Evolutionary conservation across 352 stramenopile species (phyloP), one percentile per base, ranked within the genome.

Genomic region (Globisporangium yorkense): DNA sequence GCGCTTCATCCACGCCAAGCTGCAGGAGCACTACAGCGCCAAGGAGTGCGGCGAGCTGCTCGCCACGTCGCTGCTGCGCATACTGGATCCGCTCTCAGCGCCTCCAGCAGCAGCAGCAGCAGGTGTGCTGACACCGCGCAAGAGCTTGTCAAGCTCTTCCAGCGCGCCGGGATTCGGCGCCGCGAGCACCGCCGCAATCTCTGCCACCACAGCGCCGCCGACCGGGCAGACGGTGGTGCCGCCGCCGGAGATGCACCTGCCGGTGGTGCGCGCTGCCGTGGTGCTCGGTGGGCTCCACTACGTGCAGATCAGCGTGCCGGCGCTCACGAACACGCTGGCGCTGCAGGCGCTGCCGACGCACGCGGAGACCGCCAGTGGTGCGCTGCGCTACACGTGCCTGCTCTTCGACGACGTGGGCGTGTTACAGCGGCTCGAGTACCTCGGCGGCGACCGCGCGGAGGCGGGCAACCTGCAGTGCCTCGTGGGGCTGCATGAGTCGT

Each of bases 401-500:
- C 71, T 88, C 35, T 89, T 91, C 40, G 79, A 93, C 55, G 78
- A 91, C 57, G 72, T 79, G 21, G 84, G 84, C n/a, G 61, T 88
- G n/a, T 65, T 93, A 21, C 71, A 75, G 50, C 79, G 80, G 8
- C 66, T 93, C 41, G 80, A 88, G 51, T 93, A 92, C 63, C 56
- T 91, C 10, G 84, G 84, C 16, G 57, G 72, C 52, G 65, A 70
- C 18, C 60, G 54, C 35, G 56, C 95, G 9, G 76, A 92, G 49
- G 68, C 87, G 1, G 51, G 57, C 29, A 90, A 96, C 53, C 62
- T 96, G 1, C 71, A 80, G 51, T 87, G 74, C 56, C 56, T 96
- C 35, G 75, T 96, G 29, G 88, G 88, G 2, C 59, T 92, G 54
- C 88, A 96, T 54, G 87, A 96, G 61, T 74, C 84, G 33, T 96